Evolutionary conservation across 2,329 filamentous ascomycete genomes (phyloP).

Genomic region (Talaromyces marneffei): DNA sequence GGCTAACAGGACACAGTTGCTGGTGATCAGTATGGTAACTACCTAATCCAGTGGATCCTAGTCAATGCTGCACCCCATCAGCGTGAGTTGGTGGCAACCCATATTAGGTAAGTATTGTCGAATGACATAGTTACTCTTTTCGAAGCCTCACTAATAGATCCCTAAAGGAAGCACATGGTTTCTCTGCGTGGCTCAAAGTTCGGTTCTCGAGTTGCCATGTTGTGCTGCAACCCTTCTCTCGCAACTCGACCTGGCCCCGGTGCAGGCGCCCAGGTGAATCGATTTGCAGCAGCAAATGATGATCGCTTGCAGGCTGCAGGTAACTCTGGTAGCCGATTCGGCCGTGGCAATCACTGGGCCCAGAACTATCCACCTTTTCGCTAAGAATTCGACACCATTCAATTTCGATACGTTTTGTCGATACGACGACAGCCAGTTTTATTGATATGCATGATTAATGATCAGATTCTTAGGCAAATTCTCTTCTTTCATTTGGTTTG

Average conservation of each 20-base stretch:
- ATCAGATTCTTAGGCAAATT: conserved; percentile 19
- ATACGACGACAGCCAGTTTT: conserved; percentile 12
- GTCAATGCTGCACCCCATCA: conserved; percentile 82
- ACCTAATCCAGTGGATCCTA: conserved; percentile 94
- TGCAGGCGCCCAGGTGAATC: conserved; percentile 60
- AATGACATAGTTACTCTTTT: background rate
- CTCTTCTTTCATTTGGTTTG: conserved; percentile 22
- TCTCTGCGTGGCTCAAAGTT: conserved; percentile 97
- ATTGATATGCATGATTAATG: conserved; percentile 7
- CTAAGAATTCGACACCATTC: conserved; percentile 17
- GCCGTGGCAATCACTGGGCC: conserved; percentile 34
- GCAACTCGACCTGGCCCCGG: conserved; percentile 84
- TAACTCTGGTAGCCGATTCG: conserved; percentile 33
- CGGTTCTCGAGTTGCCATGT: conserved; percentile 95
- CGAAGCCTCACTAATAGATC: background rate
- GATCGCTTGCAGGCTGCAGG: conserved; percentile 35
- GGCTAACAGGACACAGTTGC: conserved; percentile 52
- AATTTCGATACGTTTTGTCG: conserved; percentile 1
- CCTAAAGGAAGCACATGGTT: conserved; percentile 86
- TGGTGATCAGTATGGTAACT: conserved; percentile 98
- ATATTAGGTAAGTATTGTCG: conserved; percentile 60
- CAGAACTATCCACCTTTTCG: conserved; percentile 34
- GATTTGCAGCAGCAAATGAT: conserved; percentile 49
- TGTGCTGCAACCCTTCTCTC: conserved; percentile 91
- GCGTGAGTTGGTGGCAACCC: conserved; percentile 83